phyloP scores from a whole-genome alignment of 192 early-diverging fungal genomes.

The Chytriomyces sp. region DNA sequence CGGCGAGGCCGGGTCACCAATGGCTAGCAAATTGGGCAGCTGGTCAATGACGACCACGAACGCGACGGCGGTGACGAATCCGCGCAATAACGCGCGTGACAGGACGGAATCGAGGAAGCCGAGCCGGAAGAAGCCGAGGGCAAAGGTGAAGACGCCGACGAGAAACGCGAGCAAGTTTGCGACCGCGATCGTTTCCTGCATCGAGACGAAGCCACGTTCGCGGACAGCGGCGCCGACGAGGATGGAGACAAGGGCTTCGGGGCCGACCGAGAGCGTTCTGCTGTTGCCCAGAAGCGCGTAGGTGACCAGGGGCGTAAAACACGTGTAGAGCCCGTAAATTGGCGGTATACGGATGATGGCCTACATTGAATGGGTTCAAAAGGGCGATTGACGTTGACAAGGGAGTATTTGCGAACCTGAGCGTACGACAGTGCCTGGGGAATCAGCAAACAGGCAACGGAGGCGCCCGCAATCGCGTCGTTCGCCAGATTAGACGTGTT shows the following conservation, averaged over 20 bases:
- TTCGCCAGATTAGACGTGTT: conserved; percentile 58
- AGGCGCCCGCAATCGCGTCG: conserved; percentile 87
- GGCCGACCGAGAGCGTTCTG: conserved; percentile 91
- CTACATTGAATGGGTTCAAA: too few species aligned
- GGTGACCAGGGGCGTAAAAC: conserved; percentile 77
- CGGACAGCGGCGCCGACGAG: conserved; percentile 69
- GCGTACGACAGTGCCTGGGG: conserved; percentile 82
- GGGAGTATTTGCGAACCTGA: too few species aligned
- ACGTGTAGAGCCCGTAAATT: conserved; percentile 89
- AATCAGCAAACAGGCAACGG: conserved; percentile 59
- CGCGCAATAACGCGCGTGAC: conserved; percentile 87
- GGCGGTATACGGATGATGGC: conserved; percentile 81
- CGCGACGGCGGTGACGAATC: conserved; percentile 95
- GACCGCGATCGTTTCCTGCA: conserved; percentile 34
- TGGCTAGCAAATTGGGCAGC: conserved; percentile 73
- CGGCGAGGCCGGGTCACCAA: conserved; percentile 3
- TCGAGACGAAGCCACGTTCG: conserved; percentile 26
- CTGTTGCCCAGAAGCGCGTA: conserved; percentile 89
- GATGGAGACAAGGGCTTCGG: conserved; percentile 86
- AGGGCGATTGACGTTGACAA: too few species aligned
- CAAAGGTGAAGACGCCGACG: conserved; percentile 92
- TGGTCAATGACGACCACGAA: conserved; percentile 92
- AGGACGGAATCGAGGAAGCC: conserved; percentile 98
- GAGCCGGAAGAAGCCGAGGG: conserved; percentile 91
- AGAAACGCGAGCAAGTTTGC: conserved; percentile 76